Evolutionary conservation across 1,284 basidiomycete species (phyloP), one percentile per base, ranked within the genome.

Genomic region (Mycena citricolor): DNA sequence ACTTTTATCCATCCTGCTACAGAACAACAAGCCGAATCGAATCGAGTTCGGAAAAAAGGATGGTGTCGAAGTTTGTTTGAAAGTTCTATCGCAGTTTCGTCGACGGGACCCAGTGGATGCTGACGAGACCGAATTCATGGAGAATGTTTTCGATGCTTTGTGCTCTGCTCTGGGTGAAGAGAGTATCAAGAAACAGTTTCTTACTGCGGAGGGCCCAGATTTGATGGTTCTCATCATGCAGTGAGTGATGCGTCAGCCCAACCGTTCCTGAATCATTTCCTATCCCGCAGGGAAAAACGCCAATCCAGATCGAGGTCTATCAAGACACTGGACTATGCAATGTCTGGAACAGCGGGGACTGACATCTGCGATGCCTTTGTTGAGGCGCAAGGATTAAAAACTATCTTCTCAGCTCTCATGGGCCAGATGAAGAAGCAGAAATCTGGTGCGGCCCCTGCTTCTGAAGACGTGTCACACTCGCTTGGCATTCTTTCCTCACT

Each of bases 151-250:
- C 58, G 90, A 97, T 63, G 69, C 84, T 0, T 65, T 99, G 17
- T 98, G 94, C 61, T 90, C 92, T 0, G 76, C 85, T 0, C 69
- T 94, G 20, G 77, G 74, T 7, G 88, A 91, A 59, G 70, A 82
- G 4, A 71, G 83, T 39, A 81, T 87, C 63, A 97, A 97, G 64
- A 62, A 73, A n/a, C 66, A 79, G 2, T 97, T 98, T 67, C 66
- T 94, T 8, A 77, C 84, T n/a, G 86, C 83, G 8, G 97, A 99
- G 64, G 97, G 97, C 1, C 82, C 94, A 10, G 97, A 99, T 58
- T 75, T 99, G 19, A 97, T 99, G 94, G 79, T 97, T 16, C 72
- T 98, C 48, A 87, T 98, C 73, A 90, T 98, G 83, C 94, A 88
- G 90, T 94, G 55, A 34, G 82, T 66, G 7, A 6, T 8, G 8